A percentile compares a stretch with the other conserved stretches of the same genome.
These are phyloP conservation scores for Gremmenia infestans DNA, from an alignment of 2,329 filamentous ascomycete species.

Conservation along the genomic window DNA sequence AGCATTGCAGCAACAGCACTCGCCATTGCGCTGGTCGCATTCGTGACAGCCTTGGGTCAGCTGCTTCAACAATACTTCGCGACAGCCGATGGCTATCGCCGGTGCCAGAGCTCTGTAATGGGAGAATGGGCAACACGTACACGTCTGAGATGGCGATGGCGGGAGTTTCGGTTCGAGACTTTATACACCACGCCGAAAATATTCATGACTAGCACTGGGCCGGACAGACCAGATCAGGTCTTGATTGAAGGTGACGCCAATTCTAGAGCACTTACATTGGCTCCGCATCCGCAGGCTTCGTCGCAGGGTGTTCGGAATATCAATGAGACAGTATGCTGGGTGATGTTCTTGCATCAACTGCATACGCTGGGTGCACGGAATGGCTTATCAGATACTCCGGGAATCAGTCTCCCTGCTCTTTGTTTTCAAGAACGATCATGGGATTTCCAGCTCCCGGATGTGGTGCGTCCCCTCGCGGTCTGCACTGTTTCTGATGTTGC, in stretches of 20 bases:
- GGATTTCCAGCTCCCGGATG: not conserved
- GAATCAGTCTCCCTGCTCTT: conserved; percentile 16
- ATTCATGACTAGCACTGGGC: not conserved
- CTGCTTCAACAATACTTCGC: conserved; percentile 28
- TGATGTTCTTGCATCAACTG: not conserved
- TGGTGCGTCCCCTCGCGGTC: not conserved
- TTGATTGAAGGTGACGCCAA: not conserved
- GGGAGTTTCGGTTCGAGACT: conserved; percentile 18
- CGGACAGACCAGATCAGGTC: not conserved
- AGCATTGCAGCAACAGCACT: conserved; percentile 23
- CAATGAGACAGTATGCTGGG: conserved; percentile 3
- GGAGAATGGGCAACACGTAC: conserved; percentile 25
- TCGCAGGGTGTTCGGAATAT: not conserved
- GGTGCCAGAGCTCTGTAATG: conserved; percentile 28
- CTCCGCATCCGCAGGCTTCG: not conserved
- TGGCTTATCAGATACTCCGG: not conserved
- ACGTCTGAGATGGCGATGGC: conserved; percentile 17
- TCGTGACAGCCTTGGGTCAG: conserved; percentile 25
- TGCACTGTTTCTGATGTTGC: not conserved
- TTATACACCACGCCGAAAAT: not conserved
- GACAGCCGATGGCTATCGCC: conserved; percentile 29
- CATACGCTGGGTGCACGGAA: not conserved
- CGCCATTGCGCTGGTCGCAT: conserved; percentile 25
- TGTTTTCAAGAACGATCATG: conserved; percentile 17
- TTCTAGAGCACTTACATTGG: not conserved